Percentiles rank a stretch among this genome's conserved stretches.
Conservation (phyloP, 192 early-diverging fungal species). For the Coemansia sp. region DNA sequence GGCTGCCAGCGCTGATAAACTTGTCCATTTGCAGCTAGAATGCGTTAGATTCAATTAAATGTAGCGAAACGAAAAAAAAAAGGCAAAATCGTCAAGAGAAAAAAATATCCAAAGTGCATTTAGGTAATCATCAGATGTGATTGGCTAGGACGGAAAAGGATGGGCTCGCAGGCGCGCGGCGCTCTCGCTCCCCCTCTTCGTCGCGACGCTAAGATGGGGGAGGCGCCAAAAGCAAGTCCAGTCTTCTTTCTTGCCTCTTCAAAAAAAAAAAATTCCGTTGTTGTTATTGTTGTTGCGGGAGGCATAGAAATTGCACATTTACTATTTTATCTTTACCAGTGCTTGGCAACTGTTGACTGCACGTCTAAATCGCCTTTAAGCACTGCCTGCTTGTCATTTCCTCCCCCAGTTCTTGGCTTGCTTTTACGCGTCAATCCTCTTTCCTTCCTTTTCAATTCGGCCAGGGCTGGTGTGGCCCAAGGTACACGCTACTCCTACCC, state of each 20-base stretch:
- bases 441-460: not conserved
- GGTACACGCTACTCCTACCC: not conserved
- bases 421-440: not conserved
- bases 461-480: not conserved
- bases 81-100: not conserved
- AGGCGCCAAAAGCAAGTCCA: not conserved
- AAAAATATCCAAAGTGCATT: too few species aligned
- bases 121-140: too few species aligned
- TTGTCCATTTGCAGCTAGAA: conserved; percentile 8
- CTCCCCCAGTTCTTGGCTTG: not conserved
- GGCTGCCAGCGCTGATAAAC: conserved; percentile 22
- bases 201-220: too few species aligned
- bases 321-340: too few species aligned
- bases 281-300: not conserved
- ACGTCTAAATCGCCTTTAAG: too few species aligned
- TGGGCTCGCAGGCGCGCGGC: too few species aligned
- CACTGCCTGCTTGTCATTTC: not conserved
- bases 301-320: not conserved
- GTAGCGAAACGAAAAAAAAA: conserved; percentile 1
- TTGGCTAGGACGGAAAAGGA: too few species aligned
- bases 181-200: too few species aligned
- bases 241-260: not conserved
- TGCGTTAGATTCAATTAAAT: not conserved
- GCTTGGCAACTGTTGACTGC: too few species aligned
- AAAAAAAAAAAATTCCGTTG: not conserved